Conservation (phyloP, 208 protist genomes). For the Leptomonas pyrrhocoris region DNA sequence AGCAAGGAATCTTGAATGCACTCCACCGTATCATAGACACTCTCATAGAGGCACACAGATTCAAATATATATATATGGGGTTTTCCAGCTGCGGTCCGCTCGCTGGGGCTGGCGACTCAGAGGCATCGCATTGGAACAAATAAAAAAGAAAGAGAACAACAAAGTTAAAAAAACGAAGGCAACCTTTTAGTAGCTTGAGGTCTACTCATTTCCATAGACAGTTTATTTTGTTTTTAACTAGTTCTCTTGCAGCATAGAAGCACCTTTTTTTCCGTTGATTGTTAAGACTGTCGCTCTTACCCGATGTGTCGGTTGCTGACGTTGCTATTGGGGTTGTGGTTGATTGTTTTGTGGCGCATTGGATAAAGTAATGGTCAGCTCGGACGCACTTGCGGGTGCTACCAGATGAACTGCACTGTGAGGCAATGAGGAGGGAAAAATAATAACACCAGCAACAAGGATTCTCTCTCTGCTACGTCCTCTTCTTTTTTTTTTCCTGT, state of each 20-base stretch:
- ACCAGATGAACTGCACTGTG: no score
- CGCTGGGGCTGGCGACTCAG: not conserved
- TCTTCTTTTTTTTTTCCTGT: constrained; percentile 1
- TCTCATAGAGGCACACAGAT: constrained; percentile 22
- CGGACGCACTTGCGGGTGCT: no score
- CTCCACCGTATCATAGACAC: not conserved
- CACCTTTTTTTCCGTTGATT: constrained; percentile 2
- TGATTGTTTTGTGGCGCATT: no score
- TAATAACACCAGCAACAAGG: no score
- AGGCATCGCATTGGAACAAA: not conserved
- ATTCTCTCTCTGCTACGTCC: not conserved
- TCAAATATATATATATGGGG: not conserved
- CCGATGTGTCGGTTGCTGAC: no score
- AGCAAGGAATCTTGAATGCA: no score
- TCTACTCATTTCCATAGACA: not conserved
- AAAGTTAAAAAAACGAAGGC: not conserved
- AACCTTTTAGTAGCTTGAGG: not conserved
- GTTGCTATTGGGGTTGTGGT: no score
- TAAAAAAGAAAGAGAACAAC: not conserved
- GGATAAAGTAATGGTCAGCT: no score
- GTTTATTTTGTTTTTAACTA: not conserved
- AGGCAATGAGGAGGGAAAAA: no score
- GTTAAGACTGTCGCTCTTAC: no score
- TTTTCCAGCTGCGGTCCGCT: not conserved
- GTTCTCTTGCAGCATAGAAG: constrained; percentile 15